Base-by-base conservation (phyloP, 441 rosid species). In the Brassica balearica region DNA sequence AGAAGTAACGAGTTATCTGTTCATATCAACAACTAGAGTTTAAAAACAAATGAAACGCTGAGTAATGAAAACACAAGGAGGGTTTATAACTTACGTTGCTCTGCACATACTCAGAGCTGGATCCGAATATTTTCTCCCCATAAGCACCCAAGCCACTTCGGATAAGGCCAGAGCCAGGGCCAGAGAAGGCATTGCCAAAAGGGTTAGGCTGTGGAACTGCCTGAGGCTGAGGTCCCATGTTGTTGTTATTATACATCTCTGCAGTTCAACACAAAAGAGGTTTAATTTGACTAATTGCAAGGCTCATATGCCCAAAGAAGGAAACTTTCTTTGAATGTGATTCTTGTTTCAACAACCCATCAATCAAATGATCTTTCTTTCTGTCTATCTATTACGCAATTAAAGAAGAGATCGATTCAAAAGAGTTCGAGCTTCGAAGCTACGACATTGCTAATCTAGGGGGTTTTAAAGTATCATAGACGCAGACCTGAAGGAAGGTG, bases 91-190 rank as follows among this genome's bases (percentile, higher is more conserved):
- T 53, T 56, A 56, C 61, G 25, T 95, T 93, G 84, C 98, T 90
- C 85, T 95, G 98, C 69, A 95, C 98, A 73, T 95, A 95, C 79
- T 95, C 98, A 36, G 97, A 91, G 79, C 97, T 91, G 1, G 99
- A 90, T 15, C 99, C 99, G 6, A 93, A 81, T 68, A 91, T 87
- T 81, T 86, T 93, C 86, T 87, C 99, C 32, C 97, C 98, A 73
- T 93, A 95, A 14, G 97, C 99, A 58, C 98, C 97, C 67, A 95
- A 82, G 20, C 98, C 97, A 78, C 96, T 91, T 22, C 88, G 87
- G 74, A 95, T 91, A 64, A 95, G 87, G 46, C 96, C 99, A 73
- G 99, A 93, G 81, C 99, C 91, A 80, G 98, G 95, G 59, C 98
- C 98, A 74, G 87, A 88, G 82, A 95, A 95, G 32, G 97, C 32